These are phyloP conservation scores for Brasenia schreberi DNA, from an alignment of 164 flowering plant genomes.

Conservation along the genomic window DNA sequence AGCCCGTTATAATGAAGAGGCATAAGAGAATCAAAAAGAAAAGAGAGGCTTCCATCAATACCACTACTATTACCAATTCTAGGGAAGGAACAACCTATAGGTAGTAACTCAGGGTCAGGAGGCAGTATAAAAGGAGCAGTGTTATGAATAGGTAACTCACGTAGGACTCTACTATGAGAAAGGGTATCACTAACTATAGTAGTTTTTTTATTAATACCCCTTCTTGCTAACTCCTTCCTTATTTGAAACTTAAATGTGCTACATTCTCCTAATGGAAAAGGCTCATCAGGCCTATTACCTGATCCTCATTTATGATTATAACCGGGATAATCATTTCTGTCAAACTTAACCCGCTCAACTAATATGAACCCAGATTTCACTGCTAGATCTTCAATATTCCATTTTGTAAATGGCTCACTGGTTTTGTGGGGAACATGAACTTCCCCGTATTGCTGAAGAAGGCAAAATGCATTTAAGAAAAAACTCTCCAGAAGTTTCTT, in stretches of 20 bases:
- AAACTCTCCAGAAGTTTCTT: background rate
- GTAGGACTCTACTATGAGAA: too few relatives aligned
- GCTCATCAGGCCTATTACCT: constrained; percentile 15
- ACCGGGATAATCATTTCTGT: constrained; percentile 25
- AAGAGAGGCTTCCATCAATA: too few relatives aligned
- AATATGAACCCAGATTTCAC: constrained; percentile 9
- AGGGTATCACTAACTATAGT: too few relatives aligned
- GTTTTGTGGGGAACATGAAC: constrained; percentile 53
- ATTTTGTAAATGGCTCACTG: constrained; percentile 20
- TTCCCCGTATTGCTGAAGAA: constrained; percentile 27
- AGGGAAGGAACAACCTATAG: too few relatives aligned
- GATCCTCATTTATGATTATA: constrained; percentile 33
- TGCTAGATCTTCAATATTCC: constrained; percentile 44
- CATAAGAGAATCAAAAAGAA: too few relatives aligned
- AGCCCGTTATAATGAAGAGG: too few relatives aligned
- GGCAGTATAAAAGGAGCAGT: too few relatives aligned
- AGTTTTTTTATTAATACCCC: too few relatives aligned
- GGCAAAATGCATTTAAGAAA: background rate
- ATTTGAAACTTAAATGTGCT: constrained; percentile 26
- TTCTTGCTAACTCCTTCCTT: background rate
- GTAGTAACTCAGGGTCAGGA: too few relatives aligned
- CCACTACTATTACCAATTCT: too few relatives aligned
- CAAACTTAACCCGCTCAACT: constrained; percentile 20
- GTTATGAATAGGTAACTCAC: too few relatives aligned
- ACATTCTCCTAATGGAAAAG: constrained; percentile 26